A percentile compares a stretch with the other conserved stretches of the same genome.
phyloP scores from a whole-genome alignment of 495 filamentous ascomycete genomes.

The Daldinia concentrica region DNA sequence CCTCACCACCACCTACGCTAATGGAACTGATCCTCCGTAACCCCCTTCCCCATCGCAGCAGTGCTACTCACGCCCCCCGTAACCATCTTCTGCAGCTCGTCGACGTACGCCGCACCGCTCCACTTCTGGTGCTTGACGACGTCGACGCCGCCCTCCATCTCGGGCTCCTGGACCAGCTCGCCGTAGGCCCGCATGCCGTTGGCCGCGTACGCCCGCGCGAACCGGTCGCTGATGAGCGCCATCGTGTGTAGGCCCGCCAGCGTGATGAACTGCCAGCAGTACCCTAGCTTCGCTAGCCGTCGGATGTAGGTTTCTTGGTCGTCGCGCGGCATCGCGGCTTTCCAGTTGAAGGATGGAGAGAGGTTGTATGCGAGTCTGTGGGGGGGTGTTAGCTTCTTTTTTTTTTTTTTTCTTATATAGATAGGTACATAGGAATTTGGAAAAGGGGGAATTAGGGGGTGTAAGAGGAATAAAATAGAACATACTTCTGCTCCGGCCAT shows the following conservation, averaged over 20 bases:
- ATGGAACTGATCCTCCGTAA: constrained; percentile 96
- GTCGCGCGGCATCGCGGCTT: constrained; percentile 88
- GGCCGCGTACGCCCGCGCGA: constrained; percentile 81
- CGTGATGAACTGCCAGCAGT: constrained; percentile 99
- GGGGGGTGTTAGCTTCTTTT: constrained; percentile 24
- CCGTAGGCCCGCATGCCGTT: constrained; percentile 96
- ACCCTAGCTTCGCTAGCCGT: constrained; percentile 85
- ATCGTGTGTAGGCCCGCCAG: constrained; percentile 97
- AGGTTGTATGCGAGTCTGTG: constrained; percentile 92
- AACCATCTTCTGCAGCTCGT: constrained; percentile 96
- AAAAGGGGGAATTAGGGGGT: neutral
- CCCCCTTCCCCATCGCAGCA: constrained; percentile 95
- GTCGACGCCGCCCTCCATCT: constrained; percentile 89
- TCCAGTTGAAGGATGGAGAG: constrained; percentile 99
- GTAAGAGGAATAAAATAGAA: constrained; percentile 19
- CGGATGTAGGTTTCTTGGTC: constrained; percentile 98
- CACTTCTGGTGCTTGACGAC: constrained; percentile 99
- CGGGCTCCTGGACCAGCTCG: constrained; percentile 95
- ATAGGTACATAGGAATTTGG: neutral
- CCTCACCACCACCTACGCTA: constrained; percentile 30
- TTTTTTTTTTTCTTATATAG: neutral
- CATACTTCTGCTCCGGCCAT: constrained; percentile 95
- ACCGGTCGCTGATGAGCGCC: constrained; percentile 87
- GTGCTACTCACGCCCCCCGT: constrained; percentile 91
- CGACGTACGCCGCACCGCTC: constrained; percentile 92